Evolutionary conservation across 2,329 filamentous ascomycete species (phyloP).

Genomic region (Drechslerella stenobrocha): DNA sequence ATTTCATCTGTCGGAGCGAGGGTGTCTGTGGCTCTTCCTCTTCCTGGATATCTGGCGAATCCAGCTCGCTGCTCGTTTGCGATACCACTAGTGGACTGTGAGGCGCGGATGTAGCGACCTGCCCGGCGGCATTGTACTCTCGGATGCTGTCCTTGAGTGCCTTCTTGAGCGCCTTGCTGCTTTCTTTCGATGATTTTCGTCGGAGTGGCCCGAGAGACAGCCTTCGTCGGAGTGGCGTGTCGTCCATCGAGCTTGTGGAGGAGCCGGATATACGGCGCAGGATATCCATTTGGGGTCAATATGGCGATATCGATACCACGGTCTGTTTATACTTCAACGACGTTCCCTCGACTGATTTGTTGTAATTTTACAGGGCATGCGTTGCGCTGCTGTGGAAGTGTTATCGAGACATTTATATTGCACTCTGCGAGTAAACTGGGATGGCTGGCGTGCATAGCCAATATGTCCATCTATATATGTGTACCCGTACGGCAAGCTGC

Average conservation of each 20-base stretch:
- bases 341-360: too few relatives aligned
- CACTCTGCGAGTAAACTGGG: too few relatives aligned
- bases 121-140: constrained; percentile 26
- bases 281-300: constrained; percentile 25
- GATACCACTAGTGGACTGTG: constrained; percentile 27
- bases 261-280: constrained; percentile 44
- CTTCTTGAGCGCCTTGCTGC: constrained; percentile 18
- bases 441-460: too few relatives aligned
- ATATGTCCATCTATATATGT: too few relatives aligned
- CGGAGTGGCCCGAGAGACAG: constrained; percentile 29
- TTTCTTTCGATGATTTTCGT: constrained; percentile 40
- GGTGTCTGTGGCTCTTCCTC: constrained; percentile 9
- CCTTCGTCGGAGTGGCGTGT: constrained; percentile 22
- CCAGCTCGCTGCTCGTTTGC: constrained; percentile 12
- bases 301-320: neutral
- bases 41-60: constrained; percentile 10
- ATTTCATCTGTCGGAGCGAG: constrained; percentile 11
- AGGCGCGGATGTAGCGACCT: constrained; percentile 33
- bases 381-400: too few relatives aligned
- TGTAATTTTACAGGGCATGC: too few relatives aligned
- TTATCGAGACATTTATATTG: too few relatives aligned
- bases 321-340: too few relatives aligned
- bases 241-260: constrained; percentile 30
- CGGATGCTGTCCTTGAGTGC: constrained; percentile 28
- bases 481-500: too few relatives aligned